Percentiles rank a stretch among this genome's conserved stretches.
Conservation (phyloP, 768 basidiomycete species). For the Termitomyces sp. region DNA sequence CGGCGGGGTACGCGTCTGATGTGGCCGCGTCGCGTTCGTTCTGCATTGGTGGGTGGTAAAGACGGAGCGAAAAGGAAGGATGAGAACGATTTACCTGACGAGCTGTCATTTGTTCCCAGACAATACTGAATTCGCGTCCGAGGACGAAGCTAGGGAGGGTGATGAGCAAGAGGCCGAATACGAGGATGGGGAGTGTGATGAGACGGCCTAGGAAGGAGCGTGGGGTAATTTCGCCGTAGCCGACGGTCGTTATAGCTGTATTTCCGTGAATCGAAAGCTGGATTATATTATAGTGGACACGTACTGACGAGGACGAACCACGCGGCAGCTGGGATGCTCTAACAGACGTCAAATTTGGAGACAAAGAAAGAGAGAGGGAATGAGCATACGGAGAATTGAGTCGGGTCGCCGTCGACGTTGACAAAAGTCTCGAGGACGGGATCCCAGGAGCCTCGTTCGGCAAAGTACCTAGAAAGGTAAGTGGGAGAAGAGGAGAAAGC, state of each 20-base stretch:
- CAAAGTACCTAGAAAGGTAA: constrained; percentile 59
- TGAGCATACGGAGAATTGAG: constrained; percentile 62
- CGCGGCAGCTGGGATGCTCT: constrained; percentile 37
- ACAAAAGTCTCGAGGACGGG: constrained; percentile 73
- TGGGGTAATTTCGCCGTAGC: constrained; percentile 90
- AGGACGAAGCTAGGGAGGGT: constrained; percentile 90
- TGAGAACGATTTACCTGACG: constrained; percentile 26
- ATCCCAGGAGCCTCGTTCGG: constrained; percentile 90
- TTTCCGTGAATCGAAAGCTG: no score
- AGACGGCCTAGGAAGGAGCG: constrained; percentile 83
- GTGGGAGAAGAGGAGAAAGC: not conserved
- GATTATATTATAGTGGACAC: constrained; percentile 27
- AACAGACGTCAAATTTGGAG: not conserved
- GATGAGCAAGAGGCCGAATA: constrained; percentile 84
- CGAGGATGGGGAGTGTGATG: constrained; percentile 79
- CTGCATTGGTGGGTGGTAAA: not conserved
- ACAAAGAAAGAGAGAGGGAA: not conserved
- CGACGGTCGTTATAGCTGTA: constrained; percentile 28
- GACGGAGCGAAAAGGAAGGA: no score
- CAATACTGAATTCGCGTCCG: constrained; percentile 84
- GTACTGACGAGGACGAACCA: constrained; percentile 84
- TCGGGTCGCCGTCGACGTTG: constrained; percentile 79
- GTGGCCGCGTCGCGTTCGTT: constrained; percentile 13
- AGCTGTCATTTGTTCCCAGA: constrained; percentile 79
- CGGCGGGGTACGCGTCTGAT: not conserved